A percentile compares a stretch with the other conserved stretches of the same genome.
Evolutionary conservation across 2,329 filamentous ascomycete species (phyloP).

Genomic region (Colletotrichum coccodes): DNA sequence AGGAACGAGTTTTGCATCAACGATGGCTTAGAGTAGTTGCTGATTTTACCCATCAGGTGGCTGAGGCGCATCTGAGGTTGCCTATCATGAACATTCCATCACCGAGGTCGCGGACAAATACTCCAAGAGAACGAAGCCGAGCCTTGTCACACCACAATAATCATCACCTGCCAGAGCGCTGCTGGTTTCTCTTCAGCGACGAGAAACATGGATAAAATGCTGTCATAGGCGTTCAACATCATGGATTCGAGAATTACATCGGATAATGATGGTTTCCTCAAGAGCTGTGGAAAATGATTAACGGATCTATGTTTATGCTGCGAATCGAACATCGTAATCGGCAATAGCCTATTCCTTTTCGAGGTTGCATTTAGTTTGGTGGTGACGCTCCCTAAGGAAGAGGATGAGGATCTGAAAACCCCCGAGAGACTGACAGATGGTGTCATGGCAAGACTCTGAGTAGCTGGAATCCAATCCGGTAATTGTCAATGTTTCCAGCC

Average conservation of each 20-base stretch:
- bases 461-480: not conserved
- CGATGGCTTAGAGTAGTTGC: not conserved
- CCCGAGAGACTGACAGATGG: not conserved
- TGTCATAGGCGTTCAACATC: slow-evolving; percentile 17
- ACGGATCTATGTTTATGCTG: slow-evolving; percentile 5
- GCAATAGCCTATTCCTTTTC: not conserved
- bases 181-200: slow-evolving; percentile 6
- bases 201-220: not conserved
- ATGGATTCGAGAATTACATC: not conserved
- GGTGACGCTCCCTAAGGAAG: not conserved
- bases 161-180: not conserved
- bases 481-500: rapidly evolving
- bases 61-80: not conserved
- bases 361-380: not conserved
- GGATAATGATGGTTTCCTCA: not conserved
- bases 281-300: not conserved
- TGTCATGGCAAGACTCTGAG: not conserved
- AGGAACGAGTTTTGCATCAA: too few species aligned
- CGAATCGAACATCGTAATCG: not conserved
- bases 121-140: not conserved
- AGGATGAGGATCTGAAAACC: not conserved
- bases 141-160: not conserved
- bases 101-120: not conserved
- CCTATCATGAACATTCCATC: not conserved
- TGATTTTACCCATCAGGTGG: slow-evolving; percentile 3